Conservation (phyloP, 371 early-diverging fungal genomes). For the Mortierella polycephala region DNA sequence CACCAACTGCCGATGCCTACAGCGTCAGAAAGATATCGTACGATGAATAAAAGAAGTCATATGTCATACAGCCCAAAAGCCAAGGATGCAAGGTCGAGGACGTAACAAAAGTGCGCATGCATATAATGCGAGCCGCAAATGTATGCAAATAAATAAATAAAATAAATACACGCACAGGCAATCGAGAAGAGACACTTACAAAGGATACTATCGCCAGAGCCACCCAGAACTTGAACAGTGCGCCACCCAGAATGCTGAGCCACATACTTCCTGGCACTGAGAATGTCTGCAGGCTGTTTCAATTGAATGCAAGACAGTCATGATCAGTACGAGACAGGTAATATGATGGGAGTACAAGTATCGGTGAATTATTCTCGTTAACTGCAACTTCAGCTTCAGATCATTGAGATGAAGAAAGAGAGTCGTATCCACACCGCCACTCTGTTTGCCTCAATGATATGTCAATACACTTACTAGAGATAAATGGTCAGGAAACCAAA, state of each 20-base stretch:
- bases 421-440: not conserved
- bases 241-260: conserved; percentile 73
- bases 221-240: conserved; percentile 69
- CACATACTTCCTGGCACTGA: conserved; percentile 78
- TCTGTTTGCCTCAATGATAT: too few species aligned
- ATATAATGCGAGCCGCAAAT: too few species aligned
- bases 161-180: too few species aligned
- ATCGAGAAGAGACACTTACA: conserved; percentile 26
- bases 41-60: not conserved
- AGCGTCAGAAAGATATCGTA: not conserved
- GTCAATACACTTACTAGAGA: conserved; percentile 63
- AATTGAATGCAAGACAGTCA: too few species aligned
- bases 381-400: too few species aligned
- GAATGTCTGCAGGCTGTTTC: conserved; percentile 70
- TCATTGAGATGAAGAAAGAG: not conserved
- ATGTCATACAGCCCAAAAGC: not conserved
- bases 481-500: conserved; percentile 64
- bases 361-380: conserved; percentile 2
- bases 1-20: conserved; percentile 65
- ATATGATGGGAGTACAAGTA: not conserved
- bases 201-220: conserved; percentile 66
- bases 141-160: too few species aligned
- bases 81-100: not conserved
- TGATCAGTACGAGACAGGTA: not conserved
- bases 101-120: too few species aligned